Base-by-base conservation (phyloP, 2,329 filamentous ascomycete genomes). In the Emericellopsis atlantica region DNA sequence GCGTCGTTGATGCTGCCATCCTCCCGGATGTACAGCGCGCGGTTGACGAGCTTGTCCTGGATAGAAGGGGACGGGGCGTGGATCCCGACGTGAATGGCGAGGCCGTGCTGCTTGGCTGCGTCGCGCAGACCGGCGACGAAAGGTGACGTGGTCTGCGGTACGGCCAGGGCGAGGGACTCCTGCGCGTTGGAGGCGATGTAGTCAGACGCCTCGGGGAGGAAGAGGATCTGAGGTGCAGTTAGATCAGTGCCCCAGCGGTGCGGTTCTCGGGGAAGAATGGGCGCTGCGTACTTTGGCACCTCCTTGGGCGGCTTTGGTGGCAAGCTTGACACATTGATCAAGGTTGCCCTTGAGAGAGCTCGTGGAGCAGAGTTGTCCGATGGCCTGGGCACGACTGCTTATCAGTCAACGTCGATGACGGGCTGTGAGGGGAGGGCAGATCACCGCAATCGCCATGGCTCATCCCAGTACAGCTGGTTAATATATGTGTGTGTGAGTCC, bases 151-250 rank as follows among this genome's bases (percentile, higher is more conserved):
- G 70, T 57, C 32, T 81, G 73, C 3, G 87, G 72, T 43, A 72
- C 74, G 47, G 78, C 87, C 9, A 95, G 77, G 5, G 75, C 69
- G 8, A 88, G 62, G 0, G 81, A 83, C 51, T 89, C 79, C 10
- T 74, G 59, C 3, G 80, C 68, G 1, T 77, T 79, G 2, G 72
- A 67, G 16, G 78, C 82, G 51, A 95, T 88, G 66, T 95, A 95
- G 64, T 95, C 88, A 43, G 77, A 78, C 21, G 90, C 90, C 70
- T 95, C 90, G 11, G 90, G 90, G 40, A 95, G 80, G 65, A 96
- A 95, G 39, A 95, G 74, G 15, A 84, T 77, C 75, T 84, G 11
- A 4, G 33, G 45, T 51, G 45, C 3, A 6, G 26, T 29, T 12
- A 29, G 26, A 12, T 29, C 40, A 42, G 48, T 42, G 48, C 42